Base-by-base conservation (phyloP, 257 asterid genomes). In the Solanum tarapatanum region DNA sequence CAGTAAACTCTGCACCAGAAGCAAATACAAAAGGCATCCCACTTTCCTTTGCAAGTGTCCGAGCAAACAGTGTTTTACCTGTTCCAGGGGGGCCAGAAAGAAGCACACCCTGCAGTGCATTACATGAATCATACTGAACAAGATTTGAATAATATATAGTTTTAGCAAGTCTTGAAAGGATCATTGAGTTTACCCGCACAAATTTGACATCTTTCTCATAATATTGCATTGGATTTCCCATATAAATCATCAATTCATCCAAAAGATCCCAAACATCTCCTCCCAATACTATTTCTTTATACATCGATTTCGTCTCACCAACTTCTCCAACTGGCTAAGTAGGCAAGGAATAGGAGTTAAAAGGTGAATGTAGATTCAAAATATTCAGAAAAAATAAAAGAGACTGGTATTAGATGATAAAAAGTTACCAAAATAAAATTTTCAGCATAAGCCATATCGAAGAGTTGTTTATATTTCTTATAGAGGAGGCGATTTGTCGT, bases 241-340 rank as follows among this genome's bases (percentile, higher is more conserved):
- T 93, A 91, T 97, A 97, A 87, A 97, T 86, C 99, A 97, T 97
- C 94, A 97, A 87, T 90, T 97, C 99, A 86, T 97, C 99, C 87
- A 97, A 92, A 84, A 97, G 98, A 91, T 97, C 99, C 99, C 99
- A 97, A 80, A 96, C 98, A 94, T 97, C 99, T 86, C 99, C 99
- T 93, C 99, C 99, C 91, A 97, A 88, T 74, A 97, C 95, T 35
- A 97, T 98, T 85, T 96, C 98, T 90, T 95, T 97, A 89, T 94
- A 85, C 99, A 97, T 96, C 16, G 98, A 91, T 90, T 97, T 95
- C 23, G 96, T 92, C 91, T 93, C 98, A 91, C 96, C 96, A 86
- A 90, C 96, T 91, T 93, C 96, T 90, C 96, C 94, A 85, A 95
- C 96, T 88, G 99, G 98, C 99, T 97, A 97, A 91, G 88, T 37